Evolutionary conservation across 2,329 filamentous ascomycete genomes (phyloP), one percentile per base, ranked within the genome.

Genomic region (Talaromyces sp.): DNA sequence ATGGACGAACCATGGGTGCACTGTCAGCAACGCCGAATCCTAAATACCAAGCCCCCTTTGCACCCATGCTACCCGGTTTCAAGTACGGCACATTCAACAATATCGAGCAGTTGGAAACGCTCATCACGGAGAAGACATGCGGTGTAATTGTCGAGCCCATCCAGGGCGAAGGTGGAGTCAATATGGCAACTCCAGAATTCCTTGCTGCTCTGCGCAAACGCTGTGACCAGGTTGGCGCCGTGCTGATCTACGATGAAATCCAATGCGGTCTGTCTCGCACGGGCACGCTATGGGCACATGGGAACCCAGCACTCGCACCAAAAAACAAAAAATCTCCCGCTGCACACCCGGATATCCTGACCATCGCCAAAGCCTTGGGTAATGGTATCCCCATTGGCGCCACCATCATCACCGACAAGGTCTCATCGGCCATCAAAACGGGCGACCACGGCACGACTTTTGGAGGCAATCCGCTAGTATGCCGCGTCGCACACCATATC

Each of bases 111-210:
- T 85, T 99, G 59, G 79, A 88, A 18, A 83, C 83, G 0, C 80
- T 96, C 18, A 87, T 99, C 33, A 96, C 89, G 0, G 87, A 92
- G 23, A 86, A 88, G 67, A 98, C 95, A 0, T 97, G 93, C 70
- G 93, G 92, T 72, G 95, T 99, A 23, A 93, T 99, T 62, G 85
- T 99, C 53, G 95, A 99, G 82, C 95, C 95, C 8, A 96, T 99
- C 64, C 95, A 99, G 78, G 95, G 95, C 62, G 95, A 99, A 79
- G 95, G 95, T 16, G 95, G 95, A 67, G 89, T 99, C 57, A 89
- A 94, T 68, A 87, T 90, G 10, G 95, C 91, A 3, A 89, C 85
- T 0, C 86, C 90, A 3, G 91, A 92, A 66, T 99, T 98, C 76
- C 83, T 99, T 28, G 75, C 87, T 28, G 90, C 92, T 0, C 84